Evolutionary conservation across 306 rosid genomes (phyloP), one percentile per base, ranked within the genome.

Genomic region (Notholithocarpus densiflorus): DNA sequence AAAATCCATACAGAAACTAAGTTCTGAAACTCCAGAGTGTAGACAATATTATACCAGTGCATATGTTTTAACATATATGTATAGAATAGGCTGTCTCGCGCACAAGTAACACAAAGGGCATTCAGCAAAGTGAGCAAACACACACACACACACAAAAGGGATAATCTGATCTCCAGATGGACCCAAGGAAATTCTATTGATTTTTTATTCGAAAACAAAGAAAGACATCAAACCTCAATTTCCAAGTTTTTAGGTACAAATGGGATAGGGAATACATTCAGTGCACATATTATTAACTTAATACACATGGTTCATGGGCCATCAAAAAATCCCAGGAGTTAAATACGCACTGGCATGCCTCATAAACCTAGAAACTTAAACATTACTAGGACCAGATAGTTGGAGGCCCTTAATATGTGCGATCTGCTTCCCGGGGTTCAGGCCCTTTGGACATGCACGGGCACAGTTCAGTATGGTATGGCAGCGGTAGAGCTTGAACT

Each of bases 401-500:
- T 93, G 89, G 54, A 91, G 97, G 7, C 81, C 79, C 85, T 96
- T 96, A 91, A 93, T 96, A 77, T 93, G 66, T 59, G 72, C 71
- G 80, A 96, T 96, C 88, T 96, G 92, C 91, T 91, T 91, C 84
- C 98, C 99, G 1, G 99, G 99, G 81, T 89, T 96, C 91, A 96
- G 83, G 59, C 99, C 99, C 90, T 96, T 96, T 6, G 99, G 99
- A 66, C 99, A 93, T 82, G 98, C 98, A 52, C 92, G 94, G 55
- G 99, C 92, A 75, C 99, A 96, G 86, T 96, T 96, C 91, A 93
- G 83, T 79, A 96, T 96, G 78, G 99, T 96, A 89, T 96, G 99
- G 80, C 99, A 96, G n/a, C 99, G 97, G 72, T 96, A 96, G 72
- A 96, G 98, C 93, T 96, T 96, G 91, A 86, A 96, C 86, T 96